Evolutionary conservation across 2,329 filamentous ascomycete genomes (phyloP).

Genomic region (Sarocladiaceae sp.): DNA sequence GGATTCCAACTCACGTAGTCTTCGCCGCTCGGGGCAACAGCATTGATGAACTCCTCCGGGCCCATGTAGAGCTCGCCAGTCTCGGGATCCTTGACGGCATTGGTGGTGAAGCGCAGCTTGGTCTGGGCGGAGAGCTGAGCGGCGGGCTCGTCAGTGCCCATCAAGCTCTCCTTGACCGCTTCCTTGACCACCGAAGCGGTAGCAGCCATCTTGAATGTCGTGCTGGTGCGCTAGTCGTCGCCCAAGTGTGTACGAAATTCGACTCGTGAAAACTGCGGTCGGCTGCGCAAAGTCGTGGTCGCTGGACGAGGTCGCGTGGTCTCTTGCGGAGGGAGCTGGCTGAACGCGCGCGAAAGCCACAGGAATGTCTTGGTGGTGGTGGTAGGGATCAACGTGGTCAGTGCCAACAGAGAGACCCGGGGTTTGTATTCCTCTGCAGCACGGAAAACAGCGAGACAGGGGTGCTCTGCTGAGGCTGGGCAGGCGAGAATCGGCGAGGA

Average conservation of each 20-base stretch:
- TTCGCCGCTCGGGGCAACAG: conserved; percentile 77
- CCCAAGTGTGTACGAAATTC: not conserved
- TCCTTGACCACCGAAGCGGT: conserved; percentile 52
- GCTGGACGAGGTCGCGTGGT: conserved; percentile 2
- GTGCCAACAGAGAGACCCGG: conserved; percentile 5
- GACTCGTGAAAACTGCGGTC: not conserved
- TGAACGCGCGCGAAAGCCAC: conserved; percentile 6
- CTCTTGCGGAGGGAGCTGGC: not conserved
- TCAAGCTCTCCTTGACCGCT: conserved; percentile 71
- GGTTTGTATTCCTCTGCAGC: conserved; percentile 3
- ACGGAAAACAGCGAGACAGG: conserved; percentile 6
- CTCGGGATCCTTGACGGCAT: conserved; percentile 69
- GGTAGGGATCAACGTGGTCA: conserved; percentile 8
- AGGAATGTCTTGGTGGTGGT: conserved; percentile 6
- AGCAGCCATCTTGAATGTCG: conserved; percentile 23
- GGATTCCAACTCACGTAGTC: conserved; percentile 91
- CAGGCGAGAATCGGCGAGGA: not conserved
- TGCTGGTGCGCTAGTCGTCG: not conserved
- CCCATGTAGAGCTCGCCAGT: conserved; percentile 75
- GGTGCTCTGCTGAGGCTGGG: conserved; percentile 2
- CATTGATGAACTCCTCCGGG: conserved; percentile 82
- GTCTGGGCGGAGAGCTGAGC: conserved; percentile 66
- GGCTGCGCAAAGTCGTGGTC: not conserved
- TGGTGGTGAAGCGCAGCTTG: conserved; percentile 66
- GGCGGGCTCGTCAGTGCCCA: conserved; percentile 52